Conservation (phyloP, 2,329 filamentous ascomycete species). For the Herpotrichia juniperi region DNA sequence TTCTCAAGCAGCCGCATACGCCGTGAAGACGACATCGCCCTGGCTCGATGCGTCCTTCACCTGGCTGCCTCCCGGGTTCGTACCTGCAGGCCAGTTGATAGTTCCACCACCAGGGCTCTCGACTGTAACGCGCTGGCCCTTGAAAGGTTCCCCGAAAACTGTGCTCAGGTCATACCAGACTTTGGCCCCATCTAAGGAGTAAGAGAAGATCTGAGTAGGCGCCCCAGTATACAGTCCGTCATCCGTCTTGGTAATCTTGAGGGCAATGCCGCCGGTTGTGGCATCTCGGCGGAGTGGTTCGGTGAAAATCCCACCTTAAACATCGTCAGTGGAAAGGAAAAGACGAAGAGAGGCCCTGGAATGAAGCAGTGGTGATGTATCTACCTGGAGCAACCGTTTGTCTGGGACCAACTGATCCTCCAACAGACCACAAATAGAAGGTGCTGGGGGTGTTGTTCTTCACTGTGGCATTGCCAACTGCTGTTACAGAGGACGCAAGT, state of each 20-base stretch:
- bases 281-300: constrained; percentile 26
- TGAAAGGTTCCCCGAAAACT: constrained; percentile 35
- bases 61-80: constrained; percentile 29
- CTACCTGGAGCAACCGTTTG: constrained; percentile 23
- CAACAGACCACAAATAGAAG: constrained; percentile 34
- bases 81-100: constrained; percentile 31
- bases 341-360: neutral
- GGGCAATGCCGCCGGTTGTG: constrained; percentile 29
- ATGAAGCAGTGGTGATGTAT: neutral
- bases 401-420: constrained; percentile 19
- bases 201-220: constrained; percentile 30
- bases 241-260: constrained; percentile 30
- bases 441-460: constrained; percentile 24
- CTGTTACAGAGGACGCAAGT: constrained; percentile 22
- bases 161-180: constrained; percentile 35
- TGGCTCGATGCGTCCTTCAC: constrained; percentile 21
- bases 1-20: constrained; percentile 18
- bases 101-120: constrained; percentile 20
- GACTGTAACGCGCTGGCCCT: constrained; percentile 27
- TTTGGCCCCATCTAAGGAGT: constrained; percentile 25
- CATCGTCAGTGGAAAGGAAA: constrained; percentile 2
- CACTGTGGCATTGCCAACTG: constrained; percentile 32
- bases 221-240: constrained; percentile 26
- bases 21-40: constrained; percentile 31
- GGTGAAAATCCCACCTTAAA: constrained; percentile 19